phyloP scores from a whole-genome alignment of 192 early-diverging fungal genomes.

The Coemansia nantahalensis region DNA sequence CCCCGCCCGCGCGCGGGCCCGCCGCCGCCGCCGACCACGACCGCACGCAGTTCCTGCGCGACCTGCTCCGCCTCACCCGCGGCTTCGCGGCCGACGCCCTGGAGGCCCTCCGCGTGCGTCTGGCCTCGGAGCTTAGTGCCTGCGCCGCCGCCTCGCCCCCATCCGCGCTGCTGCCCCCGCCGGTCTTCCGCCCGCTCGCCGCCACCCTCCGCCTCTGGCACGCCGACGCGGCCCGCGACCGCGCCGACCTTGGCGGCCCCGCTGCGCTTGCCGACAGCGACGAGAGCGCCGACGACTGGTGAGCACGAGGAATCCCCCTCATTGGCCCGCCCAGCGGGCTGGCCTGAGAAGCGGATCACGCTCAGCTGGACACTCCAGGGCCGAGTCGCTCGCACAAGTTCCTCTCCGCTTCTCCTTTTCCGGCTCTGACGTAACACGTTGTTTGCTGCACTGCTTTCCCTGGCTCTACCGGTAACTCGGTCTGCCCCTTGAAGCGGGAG shows the following conservation, averaged over 20 bases:
- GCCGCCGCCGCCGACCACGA: background rate
- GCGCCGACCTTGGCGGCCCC: background rate
- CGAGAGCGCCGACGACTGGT: too few species aligned
- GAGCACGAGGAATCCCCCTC: too few species aligned
- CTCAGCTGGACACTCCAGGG: background rate
- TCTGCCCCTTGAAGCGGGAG: too few species aligned
- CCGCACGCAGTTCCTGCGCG: slow-evolving; percentile 1
- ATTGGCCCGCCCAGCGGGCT: too few species aligned
- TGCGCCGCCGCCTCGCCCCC: too few species aligned
- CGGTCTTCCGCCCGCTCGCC: background rate
- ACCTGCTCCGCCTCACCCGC: background rate
- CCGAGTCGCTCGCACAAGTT: too few species aligned
- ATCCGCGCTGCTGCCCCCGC: background rate
- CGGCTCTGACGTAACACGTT: too few species aligned
- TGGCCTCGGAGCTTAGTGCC: background rate
- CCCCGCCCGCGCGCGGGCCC: background rate
- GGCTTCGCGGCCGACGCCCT: slow-evolving; percentile 11
- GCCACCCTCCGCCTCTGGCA: background rate
- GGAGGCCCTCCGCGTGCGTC: slow-evolving; percentile 11
- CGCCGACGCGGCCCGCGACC: background rate
- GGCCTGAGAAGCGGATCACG: too few species aligned
- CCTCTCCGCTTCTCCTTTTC: background rate
- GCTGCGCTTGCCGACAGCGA: background rate
- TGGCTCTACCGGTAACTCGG: too few species aligned
- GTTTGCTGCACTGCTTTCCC: too few species aligned